Evolutionary conservation across 768 basidiomycete genomes (phyloP).

Genomic region (Tylopilus balloui): DNA sequence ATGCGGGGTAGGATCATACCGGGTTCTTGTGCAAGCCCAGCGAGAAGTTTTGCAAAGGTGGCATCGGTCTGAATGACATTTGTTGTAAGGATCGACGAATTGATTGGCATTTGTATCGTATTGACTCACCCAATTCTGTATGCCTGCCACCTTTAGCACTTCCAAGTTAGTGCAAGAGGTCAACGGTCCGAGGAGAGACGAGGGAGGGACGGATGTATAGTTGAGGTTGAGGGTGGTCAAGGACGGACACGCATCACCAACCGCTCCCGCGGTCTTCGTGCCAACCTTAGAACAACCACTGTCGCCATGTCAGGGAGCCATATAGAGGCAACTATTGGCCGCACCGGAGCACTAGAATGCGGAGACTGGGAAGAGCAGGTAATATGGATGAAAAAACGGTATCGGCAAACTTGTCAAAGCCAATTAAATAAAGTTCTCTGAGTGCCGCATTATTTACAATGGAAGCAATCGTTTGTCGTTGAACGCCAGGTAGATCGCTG

Average conservation of each 20-base stretch:
- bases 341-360: constrained; percentile 53
- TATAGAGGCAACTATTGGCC: constrained; percentile 2
- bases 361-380: constrained; percentile 40
- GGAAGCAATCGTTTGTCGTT: constrained; percentile 44
- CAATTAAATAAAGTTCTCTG: constrained; percentile 46
- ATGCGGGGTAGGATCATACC: constrained; percentile 37
- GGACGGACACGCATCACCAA: constrained; percentile 38
- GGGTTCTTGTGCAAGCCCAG: constrained; percentile 16
- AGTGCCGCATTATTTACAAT: constrained; percentile 34
- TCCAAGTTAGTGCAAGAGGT: constrained; percentile 40
- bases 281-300: constrained; percentile 62
- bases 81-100: not conserved
- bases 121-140: constrained; percentile 53
- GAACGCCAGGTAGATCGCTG: constrained; percentile 49
- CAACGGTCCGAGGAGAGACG: constrained; percentile 41
- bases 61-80: constrained; percentile 48
- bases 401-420: constrained; percentile 52
- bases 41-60: constrained; percentile 44
- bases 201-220: constrained; percentile 52
- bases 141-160: constrained; percentile 59
- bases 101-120: not conserved
- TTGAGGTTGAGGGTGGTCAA: constrained; percentile 54
- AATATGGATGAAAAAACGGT: constrained; percentile 48
- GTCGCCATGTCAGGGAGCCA: constrained; percentile 15
- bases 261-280: constrained; percentile 42